Base-by-base conservation (phyloP, 805 yeast genomes). In the Ogataea sp. region DNA sequence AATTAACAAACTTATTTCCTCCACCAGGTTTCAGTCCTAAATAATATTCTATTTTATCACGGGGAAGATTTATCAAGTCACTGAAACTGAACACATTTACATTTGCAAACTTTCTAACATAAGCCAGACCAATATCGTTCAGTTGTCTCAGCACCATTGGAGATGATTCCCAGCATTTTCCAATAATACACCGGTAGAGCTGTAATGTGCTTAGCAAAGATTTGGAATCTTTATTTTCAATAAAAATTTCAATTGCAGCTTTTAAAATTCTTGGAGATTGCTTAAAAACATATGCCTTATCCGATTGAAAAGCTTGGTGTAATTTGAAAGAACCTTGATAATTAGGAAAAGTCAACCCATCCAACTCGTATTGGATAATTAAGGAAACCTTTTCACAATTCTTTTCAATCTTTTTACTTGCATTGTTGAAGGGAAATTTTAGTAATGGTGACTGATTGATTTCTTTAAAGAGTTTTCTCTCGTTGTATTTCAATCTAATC, bases 111-210 rank as follows among this genome's bases (percentile, higher is more conserved):
- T 61, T 64, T 30, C 67, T 53, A 0, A 68, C 64, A 20, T 65
- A 56, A 0, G 59, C 65, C 2, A 64, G 41, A 0, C 75, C 78
- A 17, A 75, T 53, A 6, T 69, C 71, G 21, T 67, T 68, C 10
- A 75, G 39, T 40, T 75, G 81, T 36, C 67, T 52, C n/a, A 75
- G 49, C 4, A 65, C 65, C 50, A 63, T 59, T 0, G 70, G 51
- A 0, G 68, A 49, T 38, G 65, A 67, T 43, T 73, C 79, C 82
- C 82, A 75, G 14, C 75, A 62, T 41, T 58, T 62, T 0, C 73
- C 72, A 34, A 50, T 52, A 1, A 71, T 40, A 31, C 70, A 65
- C 39, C 78, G 53, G 3, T 52, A 45, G 7, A 76, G 42, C 34
- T 53, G 55, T 6, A 74, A 46, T 2, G 70, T 45, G 32, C 58